A percentile compares a stretch with the other conserved stretches of the same genome.
These are phyloP conservation scores for Phellopilus nigrolimitatus DNA, from an alignment of 1,284 basidiomycete species.

Conservation along the genomic window DNA sequence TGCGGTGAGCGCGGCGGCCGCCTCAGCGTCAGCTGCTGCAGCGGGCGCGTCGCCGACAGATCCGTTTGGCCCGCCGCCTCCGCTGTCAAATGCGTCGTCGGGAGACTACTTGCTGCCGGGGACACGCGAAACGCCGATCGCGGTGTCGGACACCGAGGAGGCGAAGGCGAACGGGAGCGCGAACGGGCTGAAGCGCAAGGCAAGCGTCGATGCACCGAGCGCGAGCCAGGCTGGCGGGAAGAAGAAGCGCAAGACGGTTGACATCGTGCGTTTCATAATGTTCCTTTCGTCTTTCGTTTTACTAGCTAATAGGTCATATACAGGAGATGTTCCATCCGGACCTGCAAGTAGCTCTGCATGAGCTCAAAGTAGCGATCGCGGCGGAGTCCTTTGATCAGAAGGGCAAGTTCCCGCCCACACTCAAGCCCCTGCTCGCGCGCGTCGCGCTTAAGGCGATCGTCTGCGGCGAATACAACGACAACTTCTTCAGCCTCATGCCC, in stretches of 20 bases:
- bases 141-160: constrained; percentile 38
- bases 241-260: constrained; percentile 61
- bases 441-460: constrained; percentile 78
- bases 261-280: constrained; percentile 45
- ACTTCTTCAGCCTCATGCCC: constrained; percentile 88
- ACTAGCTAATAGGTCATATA: constrained; percentile 31
- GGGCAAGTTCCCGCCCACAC: constrained; percentile 81
- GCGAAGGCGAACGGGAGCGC: constrained; percentile 28
- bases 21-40: constrained; percentile 22
- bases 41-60: constrained; percentile 19
- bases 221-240: constrained; percentile 49
- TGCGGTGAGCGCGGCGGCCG: constrained; percentile 20
- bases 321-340: constrained; percentile 66
- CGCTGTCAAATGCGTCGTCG: too few relatives aligned
- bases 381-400: constrained; percentile 69
- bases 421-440: constrained; percentile 71
- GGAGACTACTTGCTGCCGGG: too few relatives aligned
- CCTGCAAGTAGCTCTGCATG: constrained; percentile 57
- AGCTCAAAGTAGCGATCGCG: constrained; percentile 56
- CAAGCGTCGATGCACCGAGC: constrained; percentile 43
- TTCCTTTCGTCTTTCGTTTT: constrained; percentile 14
- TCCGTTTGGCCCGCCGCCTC: background rate
- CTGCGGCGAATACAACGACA: constrained; percentile 84
- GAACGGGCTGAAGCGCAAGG: constrained; percentile 42
- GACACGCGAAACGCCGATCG: constrained; percentile 52